Percentiles rank a stretch among this genome's conserved stretches.
These are phyloP conservation scores for Rhododendron williamsianum DNA, from an alignment of 148 eudicot genomes.

Conservation along the genomic window DNA sequence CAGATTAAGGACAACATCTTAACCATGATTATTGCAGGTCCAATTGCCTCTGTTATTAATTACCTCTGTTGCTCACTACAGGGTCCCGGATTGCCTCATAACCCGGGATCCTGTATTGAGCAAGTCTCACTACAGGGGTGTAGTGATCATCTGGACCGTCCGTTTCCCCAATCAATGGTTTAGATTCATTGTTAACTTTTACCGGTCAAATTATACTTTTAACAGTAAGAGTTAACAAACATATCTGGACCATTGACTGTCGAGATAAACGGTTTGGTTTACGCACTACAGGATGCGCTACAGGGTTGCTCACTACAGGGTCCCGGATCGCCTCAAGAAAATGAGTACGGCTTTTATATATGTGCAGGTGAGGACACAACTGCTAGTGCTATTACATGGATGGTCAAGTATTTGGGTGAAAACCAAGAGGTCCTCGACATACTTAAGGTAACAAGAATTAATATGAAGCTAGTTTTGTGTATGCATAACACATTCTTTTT, in stretches of 20 bases:
- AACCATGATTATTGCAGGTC: slow-evolving; percentile 60
- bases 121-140: too few relatives aligned
- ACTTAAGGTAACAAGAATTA: slow-evolving; percentile 21
- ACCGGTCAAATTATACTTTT: too few relatives aligned
- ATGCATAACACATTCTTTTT: background rate
- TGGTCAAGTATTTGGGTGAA: slow-evolving; percentile 50
- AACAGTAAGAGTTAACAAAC: too few relatives aligned
- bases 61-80: background rate
- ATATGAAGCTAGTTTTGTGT: background rate
- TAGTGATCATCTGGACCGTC: too few relatives aligned
- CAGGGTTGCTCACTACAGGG: too few relatives aligned
- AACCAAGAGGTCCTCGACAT: slow-evolving; percentile 32
- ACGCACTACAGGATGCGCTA: too few relatives aligned
- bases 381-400: slow-evolving; percentile 51
- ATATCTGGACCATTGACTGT: too few relatives aligned
- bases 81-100: too few relatives aligned
- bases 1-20: slow-evolving; percentile 51
- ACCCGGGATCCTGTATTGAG: too few relatives aligned
- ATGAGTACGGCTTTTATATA: background rate
- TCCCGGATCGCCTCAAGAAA: background rate
- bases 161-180: too few relatives aligned
- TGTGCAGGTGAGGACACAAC: slow-evolving; percentile 48
- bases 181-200: too few relatives aligned
- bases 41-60: background rate
- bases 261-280: too few relatives aligned